These are phyloP conservation scores for Ramularia endophylla DNA, from an alignment of 2,329 filamentous ascomycete species.

Conservation along the genomic window DNA sequence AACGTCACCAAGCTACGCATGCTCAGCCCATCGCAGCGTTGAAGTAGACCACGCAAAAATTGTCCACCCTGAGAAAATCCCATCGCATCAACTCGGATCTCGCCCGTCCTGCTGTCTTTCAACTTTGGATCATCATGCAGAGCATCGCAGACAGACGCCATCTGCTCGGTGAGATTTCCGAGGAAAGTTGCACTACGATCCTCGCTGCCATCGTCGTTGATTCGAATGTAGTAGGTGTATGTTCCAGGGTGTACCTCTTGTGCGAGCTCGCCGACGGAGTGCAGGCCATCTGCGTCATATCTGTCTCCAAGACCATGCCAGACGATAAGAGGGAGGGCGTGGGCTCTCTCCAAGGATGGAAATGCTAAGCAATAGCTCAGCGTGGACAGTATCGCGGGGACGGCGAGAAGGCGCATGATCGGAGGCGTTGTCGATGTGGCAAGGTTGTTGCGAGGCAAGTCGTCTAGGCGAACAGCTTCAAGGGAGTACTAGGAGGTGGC, in stretches of 20 bases:
- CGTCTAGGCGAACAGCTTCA: too few species aligned
- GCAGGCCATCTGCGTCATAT: conserved; percentile 69
- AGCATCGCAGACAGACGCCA: conserved; percentile 70
- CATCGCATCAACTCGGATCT: conserved; percentile 64
- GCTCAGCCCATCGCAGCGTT: conserved; percentile 83
- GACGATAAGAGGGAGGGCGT: conserved; percentile 78
- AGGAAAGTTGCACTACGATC: conserved; percentile 85
- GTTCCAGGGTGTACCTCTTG: conserved; percentile 73
- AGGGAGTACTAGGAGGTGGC: too few species aligned
- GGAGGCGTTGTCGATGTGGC: too few species aligned
- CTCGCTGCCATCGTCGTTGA: conserved; percentile 57
- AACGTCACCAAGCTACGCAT: conserved; percentile 80
- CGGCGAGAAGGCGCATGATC: conserved; percentile 13
- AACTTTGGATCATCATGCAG: conserved; percentile 72
- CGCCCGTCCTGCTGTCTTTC: conserved; percentile 53
- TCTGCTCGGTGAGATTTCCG: conserved; percentile 77
- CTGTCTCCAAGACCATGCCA: conserved; percentile 86
- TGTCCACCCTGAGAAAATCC: conserved; percentile 96
- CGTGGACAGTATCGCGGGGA: conserved; percentile 13
- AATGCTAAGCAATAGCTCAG: conserved; percentile 9
- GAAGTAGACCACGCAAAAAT: conserved; percentile 85
- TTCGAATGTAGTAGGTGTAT: conserved; percentile 70
- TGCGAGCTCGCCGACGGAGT: conserved; percentile 63
- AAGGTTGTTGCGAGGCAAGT: too few species aligned
- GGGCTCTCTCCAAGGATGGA: conserved; percentile 2